phyloP scores from a whole-genome alignment of 1,284 basidiomycete genomes.

The Papiliotrema laurentii region DNA sequence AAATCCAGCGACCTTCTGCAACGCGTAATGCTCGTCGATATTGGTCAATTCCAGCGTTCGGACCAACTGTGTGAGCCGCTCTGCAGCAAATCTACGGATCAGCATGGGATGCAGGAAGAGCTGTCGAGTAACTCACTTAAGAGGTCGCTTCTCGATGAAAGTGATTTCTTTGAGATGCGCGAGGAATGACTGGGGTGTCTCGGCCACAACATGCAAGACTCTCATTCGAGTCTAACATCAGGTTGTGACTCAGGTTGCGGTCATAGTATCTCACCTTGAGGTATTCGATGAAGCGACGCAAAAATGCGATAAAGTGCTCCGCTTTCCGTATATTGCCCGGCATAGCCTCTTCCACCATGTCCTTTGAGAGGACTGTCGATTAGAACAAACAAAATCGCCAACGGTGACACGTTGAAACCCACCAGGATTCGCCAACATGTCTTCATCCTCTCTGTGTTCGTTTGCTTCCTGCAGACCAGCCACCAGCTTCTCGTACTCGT shows the following conservation, averaged over 20 bases:
- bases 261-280: conserved; percentile 70
- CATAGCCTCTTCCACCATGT: conserved; percentile 89
- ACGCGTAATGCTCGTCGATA: conserved; percentile 82
- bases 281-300: conserved; percentile 98
- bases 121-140: conserved; percentile 62
- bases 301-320: conserved; percentile 97
- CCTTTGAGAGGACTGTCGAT: conserved; percentile 78
- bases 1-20: conserved; percentile 95
- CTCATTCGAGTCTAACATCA: conserved; percentile 86
- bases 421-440: conserved; percentile 88
- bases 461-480: conserved; percentile 83
- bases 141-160: conserved; percentile 93
- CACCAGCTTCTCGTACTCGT: conserved; percentile 95
- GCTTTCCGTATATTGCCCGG: conserved; percentile 98
- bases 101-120: conserved; percentile 6
- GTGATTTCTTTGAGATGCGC: conserved; percentile 99
- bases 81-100: conserved; percentile 84
- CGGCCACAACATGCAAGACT: conserved; percentile 98
- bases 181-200: conserved; percentile 95
- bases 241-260: not conserved
- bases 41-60: conserved; percentile 86
- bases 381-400: not conserved
- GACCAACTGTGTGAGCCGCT: conserved; percentile 89
- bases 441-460: conserved; percentile 62
- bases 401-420: conserved; percentile 10